Evolutionary conservation across 768 basidiomycete species (phyloP), one percentile per base, ranked within the genome.

Genomic region (Mrakia blollopis): DNA sequence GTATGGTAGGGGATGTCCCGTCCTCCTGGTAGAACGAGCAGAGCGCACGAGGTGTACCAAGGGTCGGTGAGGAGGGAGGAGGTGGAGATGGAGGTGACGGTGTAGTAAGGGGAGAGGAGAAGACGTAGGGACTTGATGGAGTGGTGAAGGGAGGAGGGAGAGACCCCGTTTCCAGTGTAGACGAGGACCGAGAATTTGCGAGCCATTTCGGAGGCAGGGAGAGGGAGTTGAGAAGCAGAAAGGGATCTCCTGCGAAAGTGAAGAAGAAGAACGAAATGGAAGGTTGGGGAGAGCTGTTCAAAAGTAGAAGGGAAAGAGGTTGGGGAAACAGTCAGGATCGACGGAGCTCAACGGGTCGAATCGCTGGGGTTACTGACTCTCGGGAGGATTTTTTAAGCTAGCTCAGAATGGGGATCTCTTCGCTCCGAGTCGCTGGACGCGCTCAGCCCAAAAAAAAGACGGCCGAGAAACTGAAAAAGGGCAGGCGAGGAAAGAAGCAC

Each of bases 1-100:
- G 82, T 80, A 21, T 85, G 82, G 82, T 84, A 87, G 28, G 84
- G 85, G 13, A 84, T 79, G 77, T 86, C 85, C 41, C 87, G 84
- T 68, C 87, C 87, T 75, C 89, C 87, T n/a, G 92, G 89, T 75
- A 96, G 84, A 70, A 94, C 90, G 25, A 98, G 87, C 2, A 96
- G 85, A 3, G 90, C 90, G 81, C 93, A 95, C 14, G 87, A 86
- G 9, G 85, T 81, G 52, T 88, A 83, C 95, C 94, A 98, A 28
- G 94, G 94, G 63, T 90, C 90, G 0, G 86, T 84, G 0, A 86
- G 83, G 8, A 98, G 84, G 2, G 87, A 82, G 57, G 87, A 84
- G 16, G 87, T 86, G 0, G 89, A 85, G 71, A 94, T 86, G 23
- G 88, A 83, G 77, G 92, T 92, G 61, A 96, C 89, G 18, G 91